Percentiles rank a stretch among this genome's conserved stretches.
Evolutionary conservation across 2,329 filamentous ascomycete species (phyloP).

Genomic region (Phaeosphaeriaceae sp.): DNA sequence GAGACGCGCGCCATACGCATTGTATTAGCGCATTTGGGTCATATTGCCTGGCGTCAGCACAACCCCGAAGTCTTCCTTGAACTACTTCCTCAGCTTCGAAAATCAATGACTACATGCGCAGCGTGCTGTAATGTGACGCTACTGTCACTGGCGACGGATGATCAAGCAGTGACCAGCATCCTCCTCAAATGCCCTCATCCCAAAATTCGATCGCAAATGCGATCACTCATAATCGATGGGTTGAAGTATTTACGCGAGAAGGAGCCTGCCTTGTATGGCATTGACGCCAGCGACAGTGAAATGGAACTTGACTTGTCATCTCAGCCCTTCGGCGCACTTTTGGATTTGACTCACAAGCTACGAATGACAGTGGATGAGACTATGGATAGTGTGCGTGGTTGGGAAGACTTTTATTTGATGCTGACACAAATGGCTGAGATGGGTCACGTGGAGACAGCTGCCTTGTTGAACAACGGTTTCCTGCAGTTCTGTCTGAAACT

Average conservation of each 20-base stretch:
- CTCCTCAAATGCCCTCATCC: slow-evolving; percentile 50
- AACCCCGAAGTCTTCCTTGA: slow-evolving; percentile 68
- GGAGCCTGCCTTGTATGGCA: slow-evolving; percentile 35
- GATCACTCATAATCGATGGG: slow-evolving; percentile 39
- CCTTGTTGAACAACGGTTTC: slow-evolving; percentile 34
- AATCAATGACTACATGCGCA: slow-evolving; percentile 58
- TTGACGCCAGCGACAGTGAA: slow-evolving; percentile 36
- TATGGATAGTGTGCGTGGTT: slow-evolving; percentile 31
- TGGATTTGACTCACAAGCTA: slow-evolving; percentile 30
- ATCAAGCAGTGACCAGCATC: slow-evolving; percentile 67
- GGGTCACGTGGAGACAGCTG: slow-evolving; percentile 36
- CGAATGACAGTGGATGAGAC: slow-evolving; percentile 30
- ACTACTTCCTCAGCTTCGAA: slow-evolving; percentile 60
- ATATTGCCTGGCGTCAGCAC: slow-evolving; percentile 74
- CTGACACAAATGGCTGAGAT: slow-evolving; percentile 37
- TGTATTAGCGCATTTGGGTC: slow-evolving; percentile 72
- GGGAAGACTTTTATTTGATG: slow-evolving; percentile 46
- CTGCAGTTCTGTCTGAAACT: slow-evolving; percentile 38
- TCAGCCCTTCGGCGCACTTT: slow-evolving; percentile 16
- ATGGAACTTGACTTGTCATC: slow-evolving; percentile 24
- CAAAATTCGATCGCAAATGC: slow-evolving; percentile 37
- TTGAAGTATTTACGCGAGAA: slow-evolving; percentile 42
- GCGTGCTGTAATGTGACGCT: slow-evolving; percentile 66
- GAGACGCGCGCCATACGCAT: slow-evolving; percentile 62
- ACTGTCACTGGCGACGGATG: slow-evolving; percentile 64